Base-by-base conservation (phyloP, 805 yeast genomes). In the Cyberlindnera maritima region DNA sequence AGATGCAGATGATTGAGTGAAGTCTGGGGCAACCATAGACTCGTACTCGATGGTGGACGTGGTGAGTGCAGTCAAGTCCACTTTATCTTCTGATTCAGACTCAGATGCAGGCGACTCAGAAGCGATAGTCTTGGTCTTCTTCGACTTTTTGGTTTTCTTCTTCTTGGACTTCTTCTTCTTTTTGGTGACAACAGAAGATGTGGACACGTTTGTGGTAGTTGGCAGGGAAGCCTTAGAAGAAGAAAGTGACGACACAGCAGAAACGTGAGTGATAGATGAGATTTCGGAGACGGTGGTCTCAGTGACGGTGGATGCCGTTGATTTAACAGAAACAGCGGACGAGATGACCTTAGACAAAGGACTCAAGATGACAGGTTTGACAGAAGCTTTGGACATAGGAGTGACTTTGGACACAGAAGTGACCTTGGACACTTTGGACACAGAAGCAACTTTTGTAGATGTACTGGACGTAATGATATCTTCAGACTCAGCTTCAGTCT, bases 121-220 rank as follows among this genome's bases (percentile, higher is more conserved):
- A 17, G 26, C 21, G 35, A 12, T 7, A 3, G 35, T 14, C 17
- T 29, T 39, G 34, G 34, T 18, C 38, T 41, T 41, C 26, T 39
- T 39, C 3, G 41, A 28, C 26, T 35, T 50, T 37, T 50, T 28
- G 31, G 31, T 28, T 14, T 28, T 28, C 31, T 28, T 28, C 31
- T 6, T 28, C n/a, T 28, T 51, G 1, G 36, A 19, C 28, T 48
- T 53, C 39, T 48, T 49, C n/a, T 41, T 28, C 42, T 39, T 43
- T 20, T 44, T 47, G 4, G 46, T 26, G 21, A 23, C 14, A 21
- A 13, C 17, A 21, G 39, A 21, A 13, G 18, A 15, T 4, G 39
- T 23, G 12, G 28, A 20, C 9, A 19, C 19, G 13, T 12, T 14
- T 7, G n/a, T n/a, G n/a, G n/a, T n/a, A n/a, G n/a, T n/a, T n/a